Evolutionary conservation across 2,329 filamentous ascomycete species (phyloP).

Genomic region (Dactylonectria macrodidyma): DNA sequence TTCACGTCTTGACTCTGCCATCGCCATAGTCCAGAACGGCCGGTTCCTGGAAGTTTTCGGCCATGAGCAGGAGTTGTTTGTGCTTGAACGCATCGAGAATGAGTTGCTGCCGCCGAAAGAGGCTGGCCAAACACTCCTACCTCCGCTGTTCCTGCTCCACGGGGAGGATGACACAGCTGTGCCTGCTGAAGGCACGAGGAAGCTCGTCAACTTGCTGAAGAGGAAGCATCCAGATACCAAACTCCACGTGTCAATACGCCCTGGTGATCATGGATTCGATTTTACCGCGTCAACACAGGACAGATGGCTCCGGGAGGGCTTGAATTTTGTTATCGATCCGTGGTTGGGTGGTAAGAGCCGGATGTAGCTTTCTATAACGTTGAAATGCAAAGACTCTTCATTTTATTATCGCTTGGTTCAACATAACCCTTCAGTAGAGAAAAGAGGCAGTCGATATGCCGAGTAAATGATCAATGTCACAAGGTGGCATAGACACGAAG

Average conservation of each 20-base stretch:
- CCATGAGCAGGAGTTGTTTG: slow-evolving; percentile 2
- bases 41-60: slow-evolving; percentile 18
- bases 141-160: slow-evolving; percentile 8
- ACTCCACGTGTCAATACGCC: neutral
- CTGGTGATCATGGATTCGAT: slow-evolving; percentile 20
- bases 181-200: slow-evolving; percentile 10
- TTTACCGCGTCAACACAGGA: neutral
- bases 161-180: slow-evolving; percentile 11
- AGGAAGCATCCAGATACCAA: neutral
- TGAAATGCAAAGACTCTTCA: too few species aligned
- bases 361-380: too few species aligned
- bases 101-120: neutral
- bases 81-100: neutral
- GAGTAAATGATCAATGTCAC: too few species aligned
- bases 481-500: too few species aligned
- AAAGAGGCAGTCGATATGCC: too few species aligned
- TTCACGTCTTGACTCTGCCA: neutral
- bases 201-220: neutral
- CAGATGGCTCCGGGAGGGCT: neutral
- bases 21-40: slow-evolving; percentile 17
- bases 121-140: neutral
- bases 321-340: too few species aligned
- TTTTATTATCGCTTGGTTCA: too few species aligned
- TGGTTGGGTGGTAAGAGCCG: too few species aligned
- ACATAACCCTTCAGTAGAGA: too few species aligned